Evolutionary conservation across 441 rosid genomes (phyloP), one percentile per base, ranked within the genome.

Genomic region (Melastoma candidum): DNA sequence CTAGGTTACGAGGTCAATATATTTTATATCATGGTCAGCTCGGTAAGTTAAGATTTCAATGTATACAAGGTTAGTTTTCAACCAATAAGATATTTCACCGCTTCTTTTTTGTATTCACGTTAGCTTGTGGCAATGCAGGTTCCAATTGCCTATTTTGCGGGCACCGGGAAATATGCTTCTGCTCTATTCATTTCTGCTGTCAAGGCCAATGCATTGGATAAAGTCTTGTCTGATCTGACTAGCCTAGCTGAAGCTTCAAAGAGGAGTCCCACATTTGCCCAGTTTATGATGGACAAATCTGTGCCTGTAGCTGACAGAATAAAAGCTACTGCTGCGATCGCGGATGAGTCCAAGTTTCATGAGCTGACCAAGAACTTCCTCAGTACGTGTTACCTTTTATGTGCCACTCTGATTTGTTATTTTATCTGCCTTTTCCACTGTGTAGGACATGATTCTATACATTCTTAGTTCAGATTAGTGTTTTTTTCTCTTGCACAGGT

Each of bases 151-250:
- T 69, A 87, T 63, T 84, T 60, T 58, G 98, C 95, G 49, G 96
- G 83, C 56, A n/a, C 82, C 53, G 98, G 95, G 25, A 90, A 85
- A 75, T 90, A 85, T 76, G 95, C 98, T 43, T 74, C 96, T 22
- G 88, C 95, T 63, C 62, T 90, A 43, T 90, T 74, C 74, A 10
- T 81, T 17, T 82, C 85, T 47, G 77, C 93, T 26, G 90, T 71
- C 63, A 83, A 76, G 60, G 60, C 76, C 44, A 87, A 83, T 63
- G 58, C 64, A 29, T 58, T 90, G 69, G 90, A 90, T 49, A 81
- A 76, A 68, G 86, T 90, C 46, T 93, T 85, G 70, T 29, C 88
- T 13, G 96, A 90, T 49, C 66, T 90, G 66, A 66, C 77, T 60
- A 83, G 71, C 57, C 66, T 90, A 64, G 73, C 74, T 12, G 84